Percentiles rank a stretch among this genome's conserved stretches.
These are phyloP conservation scores for Clavulina sp. DNA, from an alignment of 768 basidiomycete genomes.

Conservation along the genomic window DNA sequence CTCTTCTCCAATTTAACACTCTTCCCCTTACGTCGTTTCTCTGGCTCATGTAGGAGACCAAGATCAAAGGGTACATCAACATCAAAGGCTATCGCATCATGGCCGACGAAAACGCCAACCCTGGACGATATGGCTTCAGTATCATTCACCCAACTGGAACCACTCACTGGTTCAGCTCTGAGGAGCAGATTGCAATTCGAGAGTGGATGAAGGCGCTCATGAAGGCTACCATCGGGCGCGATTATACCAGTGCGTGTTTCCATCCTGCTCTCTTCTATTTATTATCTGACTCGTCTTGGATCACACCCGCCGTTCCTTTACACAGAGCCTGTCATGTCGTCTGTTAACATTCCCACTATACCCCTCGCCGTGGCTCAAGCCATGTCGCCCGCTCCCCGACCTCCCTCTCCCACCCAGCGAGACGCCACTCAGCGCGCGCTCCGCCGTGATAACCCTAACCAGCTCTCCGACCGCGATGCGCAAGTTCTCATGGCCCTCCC, in stretches of 20 bases:
- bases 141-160: constrained; percentile 80
- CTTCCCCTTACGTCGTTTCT: neutral
- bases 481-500: constrained; percentile 41
- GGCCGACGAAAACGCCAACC: constrained; percentile 79
- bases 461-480: constrained; percentile 64
- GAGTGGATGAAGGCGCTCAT: constrained; percentile 99
- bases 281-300: no score
- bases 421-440: constrained; percentile 78
- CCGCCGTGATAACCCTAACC: constrained; percentile 68
- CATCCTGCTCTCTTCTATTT: neutral
- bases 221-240: constrained; percentile 93
- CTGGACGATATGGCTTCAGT: constrained; percentile 88
- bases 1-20: constrained; percentile 4
- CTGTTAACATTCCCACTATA: constrained; percentile 92
- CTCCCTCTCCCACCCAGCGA: constrained; percentile 77
- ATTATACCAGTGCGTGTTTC: constrained; percentile 62
- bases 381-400: constrained; percentile 89
- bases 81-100: constrained; percentile 83
- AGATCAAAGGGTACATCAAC: constrained; percentile 93
- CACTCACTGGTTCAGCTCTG: constrained; percentile 80
- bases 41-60: constrained; percentile 47
- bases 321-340: constrained; percentile 82
- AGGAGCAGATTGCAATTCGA: constrained; percentile 68
- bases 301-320: constrained; percentile 6
- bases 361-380: constrained; percentile 87